phyloP scores from a whole-genome alignment of 2,329 filamentous ascomycete genomes.

The Neonectria neomacrospora region DNA sequence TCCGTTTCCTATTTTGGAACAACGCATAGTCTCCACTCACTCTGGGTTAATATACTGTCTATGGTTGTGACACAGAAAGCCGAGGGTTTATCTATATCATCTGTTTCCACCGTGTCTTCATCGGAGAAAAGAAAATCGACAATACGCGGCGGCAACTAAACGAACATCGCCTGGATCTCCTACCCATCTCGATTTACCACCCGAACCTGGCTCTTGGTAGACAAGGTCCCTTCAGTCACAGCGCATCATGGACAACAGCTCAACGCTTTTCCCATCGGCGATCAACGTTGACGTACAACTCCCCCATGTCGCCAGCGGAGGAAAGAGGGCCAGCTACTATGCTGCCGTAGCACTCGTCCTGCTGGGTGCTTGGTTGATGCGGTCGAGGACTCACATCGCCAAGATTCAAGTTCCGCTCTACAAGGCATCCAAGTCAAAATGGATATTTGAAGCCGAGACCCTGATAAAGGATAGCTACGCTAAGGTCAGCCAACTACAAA shows the following conservation, averaged over 20 bases:
- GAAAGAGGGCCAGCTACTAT: slow-evolving; percentile 54
- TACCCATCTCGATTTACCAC: background rate
- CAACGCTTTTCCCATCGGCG: slow-evolving; percentile 6
- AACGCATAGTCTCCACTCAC: background rate
- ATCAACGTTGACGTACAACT: slow-evolving; percentile 34
- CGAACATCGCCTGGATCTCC: background rate
- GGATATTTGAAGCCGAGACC: slow-evolving; percentile 62
- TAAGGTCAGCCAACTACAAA: slow-evolving; percentile 50
- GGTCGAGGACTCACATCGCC: slow-evolving; percentile 45
- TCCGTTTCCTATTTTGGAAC: background rate
- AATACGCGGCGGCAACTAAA: slow-evolving; percentile 2
- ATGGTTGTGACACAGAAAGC: background rate
- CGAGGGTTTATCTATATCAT: slow-evolving; percentile 2
- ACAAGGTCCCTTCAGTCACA: background rate
- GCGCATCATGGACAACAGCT: slow-evolving; percentile 22
- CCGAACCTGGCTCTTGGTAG: background rate
- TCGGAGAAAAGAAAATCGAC: background rate
- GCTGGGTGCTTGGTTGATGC: slow-evolving; percentile 54
- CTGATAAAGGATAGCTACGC: slow-evolving; percentile 61
- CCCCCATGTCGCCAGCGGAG: slow-evolving; percentile 40
- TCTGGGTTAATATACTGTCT: background rate
- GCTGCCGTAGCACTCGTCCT: slow-evolving; percentile 51
- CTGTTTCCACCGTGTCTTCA: background rate
- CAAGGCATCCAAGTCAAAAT: slow-evolving; percentile 60
- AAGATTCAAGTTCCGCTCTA: slow-evolving; percentile 57